Base-by-base conservation (phyloP, 148 eudicot species). In the Spergularia marina region DNA sequence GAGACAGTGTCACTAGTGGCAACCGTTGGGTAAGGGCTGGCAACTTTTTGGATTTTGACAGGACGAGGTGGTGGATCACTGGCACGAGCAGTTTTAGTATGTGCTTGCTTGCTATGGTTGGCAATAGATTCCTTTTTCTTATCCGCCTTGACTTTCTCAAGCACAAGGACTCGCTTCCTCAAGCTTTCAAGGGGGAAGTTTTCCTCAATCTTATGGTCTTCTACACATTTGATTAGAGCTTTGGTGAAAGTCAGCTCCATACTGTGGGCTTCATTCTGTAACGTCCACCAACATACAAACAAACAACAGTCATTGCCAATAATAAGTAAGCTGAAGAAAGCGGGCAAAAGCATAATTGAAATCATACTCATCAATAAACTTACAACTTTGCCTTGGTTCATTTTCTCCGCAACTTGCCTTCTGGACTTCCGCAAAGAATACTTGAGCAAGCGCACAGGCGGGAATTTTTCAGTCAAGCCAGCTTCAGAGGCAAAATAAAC, bases 201-300 rank as follows among this genome's bases (percentile, higher is more conserved):
- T 3, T 83, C 76, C 83, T 84, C 89, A 58, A 88, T 83, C 30
- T 83, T 81, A 75, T 81, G 81, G 68, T 88, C 91, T 83, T 84
- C 89, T 66, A 86, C 87, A 79, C 91, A 88, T 81, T 85, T 88
- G 80, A 88, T 83, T 36, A 84, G 65, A 36, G 84, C 68, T 75
- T 56, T 84, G 61, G 74, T 82, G 68, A 80, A 73, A 69, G 67
- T 80, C 73, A 79, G 53, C 80, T 88, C 91, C 8, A 52, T 79
- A 74, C 65, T 80, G 80, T 80, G 74, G 82, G 87, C 83, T 75
- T 88, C 87, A 55, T 84, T 87, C 91, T 88, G 80, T 65, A 74
- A 73, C 9, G 67, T 60, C 53, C 70, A 53, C 13, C 40, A 14
- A 20, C 14, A 30, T 30, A 53, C 5, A 53, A 34, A 70, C 44